phyloP scores from a whole-genome alignment of 352 stramenopile species.

The Globisporangium paroecandrum region DNA sequence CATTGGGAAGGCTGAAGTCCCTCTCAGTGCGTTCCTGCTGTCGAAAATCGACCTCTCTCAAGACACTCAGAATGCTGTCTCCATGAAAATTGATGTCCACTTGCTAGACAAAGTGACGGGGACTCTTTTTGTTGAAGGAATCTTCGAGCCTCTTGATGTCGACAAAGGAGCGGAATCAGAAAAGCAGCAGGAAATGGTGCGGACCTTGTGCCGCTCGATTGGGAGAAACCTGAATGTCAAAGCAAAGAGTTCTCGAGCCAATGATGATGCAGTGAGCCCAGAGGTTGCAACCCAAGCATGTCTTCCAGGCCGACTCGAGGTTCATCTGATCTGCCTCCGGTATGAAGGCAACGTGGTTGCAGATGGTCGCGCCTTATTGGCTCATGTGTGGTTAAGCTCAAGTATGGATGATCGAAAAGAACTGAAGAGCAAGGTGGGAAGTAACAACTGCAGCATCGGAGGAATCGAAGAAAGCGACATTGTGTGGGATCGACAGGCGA shows the following conservation, averaged over 20 bases:
- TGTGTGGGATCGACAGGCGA: conserved; percentile 36
- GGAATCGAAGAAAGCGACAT: conserved; percentile 14
- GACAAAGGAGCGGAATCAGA: conserved; percentile 10
- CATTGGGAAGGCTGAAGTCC: conserved; percentile 41
- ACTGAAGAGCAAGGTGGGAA: conserved; percentile 24
- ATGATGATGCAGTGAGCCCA: neutral
- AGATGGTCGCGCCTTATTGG: conserved; percentile 17
- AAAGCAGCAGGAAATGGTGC: neutral
- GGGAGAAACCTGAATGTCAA: conserved; percentile 12
- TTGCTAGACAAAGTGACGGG: conserved; percentile 34
- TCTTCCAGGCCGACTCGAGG: conserved; percentile 33
- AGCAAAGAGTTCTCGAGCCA: conserved; percentile 10
- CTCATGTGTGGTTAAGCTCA: conserved; percentile 42
- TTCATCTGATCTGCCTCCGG: conserved; percentile 30
- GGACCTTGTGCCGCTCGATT: conserved; percentile 13
- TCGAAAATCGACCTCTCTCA: conserved; percentile 7
- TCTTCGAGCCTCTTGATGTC: conserved; percentile 36
- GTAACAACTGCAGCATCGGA: conserved; percentile 1
- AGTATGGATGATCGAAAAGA: conserved; percentile 29
- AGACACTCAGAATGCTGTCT: conserved; percentile 17
- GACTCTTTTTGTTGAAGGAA: conserved; percentile 27
- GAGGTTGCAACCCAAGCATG: neutral
- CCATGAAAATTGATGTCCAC: conserved; percentile 30
- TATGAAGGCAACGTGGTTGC: conserved; percentile 4
- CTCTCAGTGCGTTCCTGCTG: conserved; percentile 32